Conservation (phyloP, 1,284 basidiomycete species). For the Xerocomus amazonicus region DNA sequence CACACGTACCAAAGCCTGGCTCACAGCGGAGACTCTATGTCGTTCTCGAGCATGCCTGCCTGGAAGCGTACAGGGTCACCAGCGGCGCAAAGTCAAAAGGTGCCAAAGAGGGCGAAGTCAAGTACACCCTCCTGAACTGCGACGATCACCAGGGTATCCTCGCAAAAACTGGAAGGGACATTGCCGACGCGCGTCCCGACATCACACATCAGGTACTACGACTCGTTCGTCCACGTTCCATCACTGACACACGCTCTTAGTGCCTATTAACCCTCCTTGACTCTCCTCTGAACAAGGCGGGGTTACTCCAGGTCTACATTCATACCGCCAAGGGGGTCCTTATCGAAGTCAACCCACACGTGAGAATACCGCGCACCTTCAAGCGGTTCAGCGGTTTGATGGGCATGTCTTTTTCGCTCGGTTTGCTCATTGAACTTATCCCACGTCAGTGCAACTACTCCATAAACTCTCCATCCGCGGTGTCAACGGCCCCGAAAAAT, state of each 20-base stretch:
- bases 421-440: constrained; percentile 2
- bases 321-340: constrained; percentile 96
- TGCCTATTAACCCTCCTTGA: constrained; percentile 96
- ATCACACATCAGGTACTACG: constrained; percentile 91
- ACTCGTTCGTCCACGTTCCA: too few species aligned
- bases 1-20: constrained; percentile 70
- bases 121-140: constrained; percentile 97
- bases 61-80: constrained; percentile 92
- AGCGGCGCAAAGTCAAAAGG: constrained; percentile 51
- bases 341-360: constrained; percentile 98
- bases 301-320: constrained; percentile 95
- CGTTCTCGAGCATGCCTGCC: constrained; percentile 88
- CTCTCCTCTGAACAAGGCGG: constrained; percentile 97
- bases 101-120: constrained; percentile 72
- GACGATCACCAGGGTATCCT: constrained; percentile 99
- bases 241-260: constrained; percentile 38
- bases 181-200: constrained; percentile 96
- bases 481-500: constrained; percentile 94
- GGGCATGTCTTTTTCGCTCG: constrained; percentile 57
- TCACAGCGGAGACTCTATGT: constrained; percentile 80
- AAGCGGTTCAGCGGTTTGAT: constrained; percentile 98
- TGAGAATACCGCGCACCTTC: constrained; percentile 96
- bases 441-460: constrained; percentile 84
- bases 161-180: constrained; percentile 96
- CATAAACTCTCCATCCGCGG: constrained; percentile 95